These are phyloP conservation scores for Isochrysis galbana DNA, from an alignment of 78 protist genomes.

Conservation along the genomic window DNA sequence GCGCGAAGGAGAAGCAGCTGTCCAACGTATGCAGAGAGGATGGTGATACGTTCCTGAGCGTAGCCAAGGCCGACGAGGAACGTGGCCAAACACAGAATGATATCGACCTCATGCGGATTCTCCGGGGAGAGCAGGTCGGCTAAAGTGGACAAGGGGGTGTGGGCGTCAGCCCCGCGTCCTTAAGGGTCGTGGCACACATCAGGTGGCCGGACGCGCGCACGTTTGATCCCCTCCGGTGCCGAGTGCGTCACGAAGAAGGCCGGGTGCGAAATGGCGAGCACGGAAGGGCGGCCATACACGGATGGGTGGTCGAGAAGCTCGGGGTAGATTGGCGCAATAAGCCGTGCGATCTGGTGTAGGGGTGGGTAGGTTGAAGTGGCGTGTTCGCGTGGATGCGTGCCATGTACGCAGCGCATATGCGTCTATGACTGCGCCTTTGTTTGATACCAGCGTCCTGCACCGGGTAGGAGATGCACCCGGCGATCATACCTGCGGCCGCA, in stretches of 20 bases:
- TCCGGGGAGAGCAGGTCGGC: not conserved
- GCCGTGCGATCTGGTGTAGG: constrained; percentile 39
- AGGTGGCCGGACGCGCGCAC: too few species aligned
- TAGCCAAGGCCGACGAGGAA: not conserved
- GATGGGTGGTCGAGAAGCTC: constrained; percentile 9
- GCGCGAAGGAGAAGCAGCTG: constrained; percentile 42
- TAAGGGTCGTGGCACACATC: too few species aligned
- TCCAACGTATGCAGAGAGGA: constrained; percentile 80
- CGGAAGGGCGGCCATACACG: not conserved
- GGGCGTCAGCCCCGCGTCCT: too few species aligned
- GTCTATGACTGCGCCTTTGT: too few species aligned
- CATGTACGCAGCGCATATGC: too few species aligned
- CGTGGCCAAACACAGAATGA: not conserved
- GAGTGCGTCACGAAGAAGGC: constrained; percentile 45
- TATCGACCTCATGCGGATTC: constrained; percentile 38
- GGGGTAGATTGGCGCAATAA: constrained; percentile 45
- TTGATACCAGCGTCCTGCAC: too few species aligned
- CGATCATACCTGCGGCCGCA: too few species aligned
- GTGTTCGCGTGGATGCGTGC: too few species aligned
- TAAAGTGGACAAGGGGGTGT: too few species aligned
- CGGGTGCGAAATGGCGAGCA: not conserved
- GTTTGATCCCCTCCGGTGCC: not conserved
- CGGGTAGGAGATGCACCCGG: too few species aligned
- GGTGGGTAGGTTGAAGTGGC: too few species aligned
- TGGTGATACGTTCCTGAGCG: constrained; percentile 28